Percentiles rank a stretch among this genome's conserved stretches.
Conservation (phyloP, 495 filamentous ascomycete species). For the Podospora comata region DNA sequence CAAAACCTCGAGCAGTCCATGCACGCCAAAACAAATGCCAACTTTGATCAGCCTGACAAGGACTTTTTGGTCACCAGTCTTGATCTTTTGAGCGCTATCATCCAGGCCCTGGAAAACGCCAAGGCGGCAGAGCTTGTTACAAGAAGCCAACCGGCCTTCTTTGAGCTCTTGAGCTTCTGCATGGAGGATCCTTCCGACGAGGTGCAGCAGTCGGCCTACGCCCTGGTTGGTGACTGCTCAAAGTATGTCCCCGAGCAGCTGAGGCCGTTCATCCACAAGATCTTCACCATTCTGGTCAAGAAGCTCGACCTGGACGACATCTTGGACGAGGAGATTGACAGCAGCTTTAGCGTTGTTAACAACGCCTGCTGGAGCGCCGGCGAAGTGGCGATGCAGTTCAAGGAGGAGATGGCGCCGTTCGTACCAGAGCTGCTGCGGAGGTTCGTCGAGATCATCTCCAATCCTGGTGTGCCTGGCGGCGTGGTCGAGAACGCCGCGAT, state of each 20-base stretch:
- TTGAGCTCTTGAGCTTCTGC: conserved; percentile 83
- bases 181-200: conserved; percentile 92
- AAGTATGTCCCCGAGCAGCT: conserved; percentile 91
- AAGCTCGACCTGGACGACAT: conserved; percentile 81
- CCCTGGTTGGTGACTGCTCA: conserved; percentile 91
- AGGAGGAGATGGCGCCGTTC: conserved; percentile 68
- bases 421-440: conserved; percentile 71
- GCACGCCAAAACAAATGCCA: conserved; percentile 57
- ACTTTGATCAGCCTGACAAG: conserved; percentile 82
- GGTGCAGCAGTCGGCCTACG: conserved; percentile 94
- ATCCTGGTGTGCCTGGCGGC: conserved; percentile 80
- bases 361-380: conserved; percentile 98
- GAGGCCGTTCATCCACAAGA: conserved; percentile 63
- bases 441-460: conserved; percentile 72
- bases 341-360: conserved; percentile 87
- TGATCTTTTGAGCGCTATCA: conserved; percentile 89
- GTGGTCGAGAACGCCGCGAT: conserved; percentile 95
- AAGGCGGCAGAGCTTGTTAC: conserved; percentile 73
- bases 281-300: conserved; percentile 76
- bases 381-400: conserved; percentile 83
- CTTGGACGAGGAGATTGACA: conserved; percentile 68
- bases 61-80: conserved; percentile 97
- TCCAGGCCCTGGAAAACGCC: conserved; percentile 78
- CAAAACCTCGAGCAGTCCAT: conserved; percentile 78
- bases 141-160: conserved; percentile 75